These are phyloP conservation scores for Pestalotiopsis sp. DNA, from an alignment of 2,329 filamentous ascomycete species.

Conservation along the genomic window DNA sequence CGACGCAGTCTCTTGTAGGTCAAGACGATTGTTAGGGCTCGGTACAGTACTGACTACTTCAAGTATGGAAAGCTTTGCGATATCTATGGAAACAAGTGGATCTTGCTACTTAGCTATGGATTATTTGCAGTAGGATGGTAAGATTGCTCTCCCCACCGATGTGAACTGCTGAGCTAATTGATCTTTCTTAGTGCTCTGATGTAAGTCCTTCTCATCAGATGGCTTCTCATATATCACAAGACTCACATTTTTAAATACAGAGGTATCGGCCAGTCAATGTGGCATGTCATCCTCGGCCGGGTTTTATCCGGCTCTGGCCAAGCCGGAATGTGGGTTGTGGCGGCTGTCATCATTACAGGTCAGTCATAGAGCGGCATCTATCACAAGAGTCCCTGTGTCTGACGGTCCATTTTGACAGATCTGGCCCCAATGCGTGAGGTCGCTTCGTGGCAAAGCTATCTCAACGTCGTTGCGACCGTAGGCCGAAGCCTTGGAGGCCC, in stretches of 20 bases:
- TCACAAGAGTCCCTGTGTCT: neutral
- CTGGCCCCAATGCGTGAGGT: conserved; percentile 53
- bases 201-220: neutral
- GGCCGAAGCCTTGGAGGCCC: conserved; percentile 55
- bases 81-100: conserved; percentile 26
- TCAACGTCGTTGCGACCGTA: conserved; percentile 52
- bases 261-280: neutral
- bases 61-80: conserved; percentile 25
- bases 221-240: neutral
- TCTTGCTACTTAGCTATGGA: conserved; percentile 27
- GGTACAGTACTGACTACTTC: neutral
- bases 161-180: neutral
- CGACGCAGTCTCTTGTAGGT: conserved; percentile 53
- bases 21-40: neutral
- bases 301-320: neutral
- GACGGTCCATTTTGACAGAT: conserved; percentile 32
- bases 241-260: neutral
- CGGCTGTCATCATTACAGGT: neutral
- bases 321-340: neutral
- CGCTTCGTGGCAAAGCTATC: conserved; percentile 53
- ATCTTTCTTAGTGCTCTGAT: neutral
- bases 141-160: neutral
- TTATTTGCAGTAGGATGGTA: conserved; percentile 28
- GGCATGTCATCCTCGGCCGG: neutral
- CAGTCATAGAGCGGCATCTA: neutral